Percentiles rank a stretch among this genome's conserved stretches.
phyloP scores from a whole-genome alignment of 2,329 filamentous ascomycete species.

The Xylogone sp. region DNA sequence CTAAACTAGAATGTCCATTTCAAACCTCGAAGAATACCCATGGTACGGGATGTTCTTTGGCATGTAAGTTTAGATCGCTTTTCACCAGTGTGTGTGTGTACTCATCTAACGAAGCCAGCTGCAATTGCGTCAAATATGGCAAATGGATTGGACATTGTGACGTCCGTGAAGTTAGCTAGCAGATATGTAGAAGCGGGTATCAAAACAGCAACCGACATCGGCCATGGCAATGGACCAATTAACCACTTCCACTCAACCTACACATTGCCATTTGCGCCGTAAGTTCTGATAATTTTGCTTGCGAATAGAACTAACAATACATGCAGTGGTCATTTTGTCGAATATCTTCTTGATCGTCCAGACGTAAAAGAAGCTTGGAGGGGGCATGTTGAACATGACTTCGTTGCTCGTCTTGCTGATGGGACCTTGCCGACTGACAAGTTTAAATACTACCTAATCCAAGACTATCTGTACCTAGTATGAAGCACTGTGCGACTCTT shows the following conservation, averaged over 20 bases:
- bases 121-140: conserved; percentile 73
- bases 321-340: conserved; percentile 69
- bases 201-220: conserved; percentile 37
- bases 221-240: conserved; percentile 66
- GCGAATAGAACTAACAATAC: background rate
- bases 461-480: conserved; percentile 89
- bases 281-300: conserved; percentile 8
- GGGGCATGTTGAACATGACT: conserved; percentile 74
- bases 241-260: conserved; percentile 76
- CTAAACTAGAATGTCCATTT: conserved; percentile 67
- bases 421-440: conserved; percentile 70
- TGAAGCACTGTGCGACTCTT: conserved; percentile 16
- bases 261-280: conserved; percentile 62
- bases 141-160: conserved; percentile 49
- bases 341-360: conserved; percentile 73
- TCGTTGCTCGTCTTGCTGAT: conserved; percentile 72
- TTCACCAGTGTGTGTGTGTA: background rate
- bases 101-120: conserved; percentile 35
- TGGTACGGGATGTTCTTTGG: conserved; percentile 90
- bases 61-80: conserved; percentile 54
- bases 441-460: conserved; percentile 86
- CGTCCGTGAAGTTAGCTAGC: conserved; percentile 64
- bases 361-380: conserved; percentile 75
- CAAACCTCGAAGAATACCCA: conserved; percentile 78
- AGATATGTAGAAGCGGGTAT: conserved; percentile 72